Evolutionary conservation across 2,329 filamentous ascomycete species (phyloP), one percentile per base, ranked within the genome.

Genomic region (Fusarium sp.): DNA sequence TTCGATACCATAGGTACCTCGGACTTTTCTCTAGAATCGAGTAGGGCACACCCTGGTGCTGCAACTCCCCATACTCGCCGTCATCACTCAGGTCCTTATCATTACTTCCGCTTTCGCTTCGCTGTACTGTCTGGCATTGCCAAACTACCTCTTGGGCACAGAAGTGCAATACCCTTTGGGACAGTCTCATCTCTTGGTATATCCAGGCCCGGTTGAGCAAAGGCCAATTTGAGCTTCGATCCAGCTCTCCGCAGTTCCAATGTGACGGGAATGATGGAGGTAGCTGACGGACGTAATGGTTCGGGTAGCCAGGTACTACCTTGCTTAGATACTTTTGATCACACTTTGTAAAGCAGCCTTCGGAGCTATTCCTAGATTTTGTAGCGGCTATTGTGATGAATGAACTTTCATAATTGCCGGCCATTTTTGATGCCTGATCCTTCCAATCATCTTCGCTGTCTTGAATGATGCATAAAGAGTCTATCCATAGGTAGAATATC

Each of bases 1-100:
- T 37, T 3, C 34, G 34, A n/a, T 37, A 37, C 34, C 34, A 37
- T 11, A 37, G 34, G 5, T n/a, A n/a, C 10, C 34, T 37, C 9
- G 34, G 34, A 6, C 2, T 7, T 0, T n/a, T n/a, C 18, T n/a
- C 1, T 1, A 37, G 18, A n/a, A n/a, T 12, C 0, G 34, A n/a
- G 18, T 37, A 37, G 5, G 34, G 34, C 1, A 37, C 18, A 12
- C 0, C 1, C 18, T n/a, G 10, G 34, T n/a, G 34, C 34, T 11
- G 9, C 3, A n/a, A 4, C 2, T n/a, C 6, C 10, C 34, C 2
- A 5, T 4, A 37, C 3, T 4, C 3, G 5, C 5, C 3, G 18
- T 2, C 3, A 37, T 37, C 18, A 6, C 34, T 4, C 3, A 37
- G 7, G 4, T n/a, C 18, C 5, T n/a, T 4, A 2, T 37, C 34